These are phyloP conservation scores for Litchi chinensis DNA, from an alignment of 345 rosid species.

Conservation along the genomic window DNA sequence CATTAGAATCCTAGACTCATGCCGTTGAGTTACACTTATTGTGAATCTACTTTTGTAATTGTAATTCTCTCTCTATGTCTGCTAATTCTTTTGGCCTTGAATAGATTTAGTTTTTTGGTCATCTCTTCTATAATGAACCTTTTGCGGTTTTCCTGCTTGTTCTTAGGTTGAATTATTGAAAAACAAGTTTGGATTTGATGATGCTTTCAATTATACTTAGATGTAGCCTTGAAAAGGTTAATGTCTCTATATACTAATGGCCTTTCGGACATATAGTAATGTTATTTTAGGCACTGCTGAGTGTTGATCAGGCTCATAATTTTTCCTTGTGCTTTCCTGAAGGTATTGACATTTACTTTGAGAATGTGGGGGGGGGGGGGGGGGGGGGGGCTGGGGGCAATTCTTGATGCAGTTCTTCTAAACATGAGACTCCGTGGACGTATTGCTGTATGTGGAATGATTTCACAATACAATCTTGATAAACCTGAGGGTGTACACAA, in stretches of 20 bases:
- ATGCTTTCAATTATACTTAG: constrained; percentile 70
- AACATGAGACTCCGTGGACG: constrained; percentile 66
- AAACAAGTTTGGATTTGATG: constrained; percentile 69
- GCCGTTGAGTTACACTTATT: no score
- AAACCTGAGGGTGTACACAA: constrained; percentile 34
- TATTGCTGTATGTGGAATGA: constrained; percentile 52
- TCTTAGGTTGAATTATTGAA: constrained; percentile 60
- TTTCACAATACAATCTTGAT: constrained; percentile 34
- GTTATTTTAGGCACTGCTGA: neutral
- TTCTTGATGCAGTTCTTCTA: constrained; percentile 55
- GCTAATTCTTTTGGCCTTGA: no score
- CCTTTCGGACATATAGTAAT: neutral
- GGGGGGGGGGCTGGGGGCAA: no score
- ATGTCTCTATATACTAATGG: neutral
- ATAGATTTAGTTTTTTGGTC: no score
- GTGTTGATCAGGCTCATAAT: no score
- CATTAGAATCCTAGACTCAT: no score
- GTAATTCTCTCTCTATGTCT: no score
- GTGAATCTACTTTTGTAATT: no score
- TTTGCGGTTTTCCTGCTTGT: no score
- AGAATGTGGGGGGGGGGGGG: constrained; percentile 80
- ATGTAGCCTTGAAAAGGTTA: constrained; percentile 65
- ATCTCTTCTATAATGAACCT: no score
- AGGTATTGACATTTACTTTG: constrained; percentile 66
- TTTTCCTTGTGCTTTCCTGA: constrained; percentile 43